Percentiles rank a stretch among this genome's conserved stretches.
These are phyloP conservation scores for Lentinula lateritia DNA, from an alignment of 768 basidiomycete species.

Conservation along the genomic window DNA sequence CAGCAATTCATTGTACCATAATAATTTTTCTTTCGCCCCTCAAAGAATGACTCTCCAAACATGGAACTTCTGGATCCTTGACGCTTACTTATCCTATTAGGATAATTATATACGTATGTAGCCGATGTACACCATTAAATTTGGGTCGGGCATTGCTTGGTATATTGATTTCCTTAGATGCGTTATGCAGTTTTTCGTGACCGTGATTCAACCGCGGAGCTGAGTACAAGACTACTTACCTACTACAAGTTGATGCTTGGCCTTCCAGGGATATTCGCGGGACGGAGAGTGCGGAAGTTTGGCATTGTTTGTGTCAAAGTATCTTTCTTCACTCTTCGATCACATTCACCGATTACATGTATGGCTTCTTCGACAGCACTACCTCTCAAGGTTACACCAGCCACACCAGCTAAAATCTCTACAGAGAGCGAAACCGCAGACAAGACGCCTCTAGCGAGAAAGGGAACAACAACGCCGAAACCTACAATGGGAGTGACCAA, in stretches of 20 bases:
- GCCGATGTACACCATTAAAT: no score
- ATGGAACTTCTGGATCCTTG: no score
- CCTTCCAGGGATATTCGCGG: neutral
- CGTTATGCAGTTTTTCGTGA: no score
- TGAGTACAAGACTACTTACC: no score
- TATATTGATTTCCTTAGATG: no score
- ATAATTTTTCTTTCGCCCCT: neutral
- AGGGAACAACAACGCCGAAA: conserved; percentile 28
- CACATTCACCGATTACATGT: neutral
- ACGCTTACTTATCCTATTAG: no score
- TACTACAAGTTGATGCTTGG: neutral
- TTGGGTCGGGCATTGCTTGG: no score
- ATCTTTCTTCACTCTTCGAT: neutral
- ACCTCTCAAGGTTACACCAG: conserved; percentile 59
- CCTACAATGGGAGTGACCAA: conserved; percentile 46
- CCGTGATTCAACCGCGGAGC: no score
- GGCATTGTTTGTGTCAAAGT: neutral
- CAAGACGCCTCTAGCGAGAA: conserved; percentile 45
- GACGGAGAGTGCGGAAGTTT: neutral
- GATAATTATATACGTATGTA: no score
- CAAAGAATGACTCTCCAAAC: no score
- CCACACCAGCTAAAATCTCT: conserved; percentile 43
- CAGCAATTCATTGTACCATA: no score
- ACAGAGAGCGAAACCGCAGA: conserved; percentile 35
- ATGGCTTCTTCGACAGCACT: conserved; percentile 43